A percentile compares a stretch with the other conserved stretches of the same genome.
Evolutionary conservation across 2,329 filamentous ascomycete species (phyloP).

Genomic region (Penicillium sp.): DNA sequence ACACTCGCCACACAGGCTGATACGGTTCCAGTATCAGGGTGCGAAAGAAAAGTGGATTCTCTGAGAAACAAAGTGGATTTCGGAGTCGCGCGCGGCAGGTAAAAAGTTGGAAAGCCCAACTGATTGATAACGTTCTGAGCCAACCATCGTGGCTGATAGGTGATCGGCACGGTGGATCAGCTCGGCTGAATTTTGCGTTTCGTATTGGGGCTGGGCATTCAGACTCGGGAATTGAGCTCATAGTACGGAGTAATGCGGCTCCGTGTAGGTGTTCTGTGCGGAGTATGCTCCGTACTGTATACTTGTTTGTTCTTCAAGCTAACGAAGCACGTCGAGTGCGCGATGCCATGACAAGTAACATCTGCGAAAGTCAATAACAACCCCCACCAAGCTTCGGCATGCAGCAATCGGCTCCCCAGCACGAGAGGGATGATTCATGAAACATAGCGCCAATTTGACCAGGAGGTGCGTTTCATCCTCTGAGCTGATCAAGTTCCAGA

Average conservation of each 20-base stretch:
- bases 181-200: constrained; percentile 8
- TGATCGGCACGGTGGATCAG: constrained; percentile 2
- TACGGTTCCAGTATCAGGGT: constrained; percentile 16
- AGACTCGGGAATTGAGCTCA: not conserved
- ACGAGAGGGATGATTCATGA: not conserved
- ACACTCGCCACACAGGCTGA: constrained; percentile 14
- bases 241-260: not conserved
- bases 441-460: not conserved
- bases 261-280: no score
- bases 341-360: not conserved
- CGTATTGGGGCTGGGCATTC: constrained; percentile 1
- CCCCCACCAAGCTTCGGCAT: not conserved
- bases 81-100: constrained; percentile 1
- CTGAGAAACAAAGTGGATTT: constrained; percentile 8
- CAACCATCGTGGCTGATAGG: not conserved
- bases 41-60: constrained; percentile 3
- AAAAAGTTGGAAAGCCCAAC: constrained; percentile 6
- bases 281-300: no score
- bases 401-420: not conserved
- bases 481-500: not conserved
- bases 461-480: not conserved
- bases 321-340: not conserved
- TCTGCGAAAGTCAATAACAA: not conserved
- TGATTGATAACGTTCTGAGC: constrained; percentile 19
- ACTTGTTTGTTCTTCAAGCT: no score